Evolutionary conservation across 495 filamentous ascomycete species (phyloP).

Genomic region (Achaetomiella virescens): DNA sequence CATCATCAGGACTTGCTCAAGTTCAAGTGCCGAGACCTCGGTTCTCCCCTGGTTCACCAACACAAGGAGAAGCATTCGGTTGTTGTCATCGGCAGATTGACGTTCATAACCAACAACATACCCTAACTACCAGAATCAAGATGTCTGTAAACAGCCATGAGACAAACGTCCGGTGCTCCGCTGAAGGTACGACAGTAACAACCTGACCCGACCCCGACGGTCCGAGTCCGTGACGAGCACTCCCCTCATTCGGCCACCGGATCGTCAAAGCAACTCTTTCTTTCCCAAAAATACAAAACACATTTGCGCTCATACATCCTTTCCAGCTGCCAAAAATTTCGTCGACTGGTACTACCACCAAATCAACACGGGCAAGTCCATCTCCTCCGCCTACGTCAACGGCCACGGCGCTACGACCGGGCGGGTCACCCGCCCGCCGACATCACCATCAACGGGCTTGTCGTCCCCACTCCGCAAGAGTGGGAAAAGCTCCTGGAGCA

Average conservation of each 20-base stretch:
- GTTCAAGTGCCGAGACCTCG: neutral
- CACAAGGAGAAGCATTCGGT: neutral
- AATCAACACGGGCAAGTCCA: slow-evolving; percentile 29
- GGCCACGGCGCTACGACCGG: slow-evolving; percentile 27
- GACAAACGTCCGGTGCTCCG: slow-evolving; percentile 21
- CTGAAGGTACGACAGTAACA: slow-evolving; percentile 26
- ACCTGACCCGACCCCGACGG: neutral
- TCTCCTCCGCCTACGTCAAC: slow-evolving; percentile 34
- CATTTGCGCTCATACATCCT: slow-evolving; percentile 9
- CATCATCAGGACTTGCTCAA: neutral
- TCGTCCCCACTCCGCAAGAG: slow-evolving; percentile 30
- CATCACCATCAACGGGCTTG: slow-evolving; percentile 42
- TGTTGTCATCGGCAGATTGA: neutral
- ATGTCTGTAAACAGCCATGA: slow-evolving; percentile 15
- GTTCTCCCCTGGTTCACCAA: too few species aligned
- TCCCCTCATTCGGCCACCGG: neutral
- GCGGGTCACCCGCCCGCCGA: slow-evolving; percentile 33
- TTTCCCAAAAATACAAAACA: neutral
- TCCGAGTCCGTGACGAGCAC: slow-evolving; percentile 3
- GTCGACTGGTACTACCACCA: slow-evolving; percentile 38
- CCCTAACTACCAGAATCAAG: neutral
- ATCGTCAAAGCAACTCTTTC: neutral
- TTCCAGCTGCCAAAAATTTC: slow-evolving; percentile 37
- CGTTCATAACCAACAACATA: neutral
- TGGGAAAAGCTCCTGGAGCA: slow-evolving; percentile 35